Evolutionary conservation across 441 rosid genomes (phyloP).

Genomic region (Pelargonium cotyledonis): DNA sequence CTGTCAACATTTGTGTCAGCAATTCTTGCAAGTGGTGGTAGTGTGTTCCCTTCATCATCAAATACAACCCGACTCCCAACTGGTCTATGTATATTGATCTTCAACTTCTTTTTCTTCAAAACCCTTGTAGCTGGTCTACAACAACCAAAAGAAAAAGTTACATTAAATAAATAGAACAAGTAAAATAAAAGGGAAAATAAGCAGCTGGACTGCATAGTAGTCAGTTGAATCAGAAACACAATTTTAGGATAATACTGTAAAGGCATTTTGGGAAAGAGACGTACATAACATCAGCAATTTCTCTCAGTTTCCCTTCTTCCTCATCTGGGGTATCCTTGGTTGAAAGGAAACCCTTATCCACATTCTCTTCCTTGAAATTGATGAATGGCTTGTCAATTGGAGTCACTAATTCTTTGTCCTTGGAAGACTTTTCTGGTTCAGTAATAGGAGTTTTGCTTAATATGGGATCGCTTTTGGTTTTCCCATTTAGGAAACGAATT

Average conservation of each 20-base stretch:
- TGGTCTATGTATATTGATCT: conserved; percentile 76
- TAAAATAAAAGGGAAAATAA: background rate
- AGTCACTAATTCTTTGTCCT: conserved; percentile 25
- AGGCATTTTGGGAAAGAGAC: conserved; percentile 18
- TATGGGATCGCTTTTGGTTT: conserved; percentile 35
- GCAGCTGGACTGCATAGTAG: background rate
- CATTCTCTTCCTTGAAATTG: conserved; percentile 37
- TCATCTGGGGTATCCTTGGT: conserved; percentile 31
- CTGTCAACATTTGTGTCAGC: conserved; percentile 43
- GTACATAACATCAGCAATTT: conserved; percentile 43
- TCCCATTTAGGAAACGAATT: conserved; percentile 55
- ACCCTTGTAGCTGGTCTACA: conserved; percentile 63
- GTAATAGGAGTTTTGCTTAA: conserved; percentile 27
- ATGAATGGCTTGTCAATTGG: conserved; percentile 30
- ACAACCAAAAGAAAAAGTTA: conserved; percentile 9
- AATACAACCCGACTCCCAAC: conserved; percentile 66
- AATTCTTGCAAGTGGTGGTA: conserved; percentile 69
- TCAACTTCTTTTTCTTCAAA: conserved; percentile 71
- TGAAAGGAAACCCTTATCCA: conserved; percentile 28
- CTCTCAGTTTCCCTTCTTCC: conserved; percentile 33
- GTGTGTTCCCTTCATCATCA: conserved; percentile 74
- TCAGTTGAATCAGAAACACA: background rate
- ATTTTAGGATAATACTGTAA: background rate
- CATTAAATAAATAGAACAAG: background rate
- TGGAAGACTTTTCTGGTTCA: conserved; percentile 29